Evolutionary conservation across 768 basidiomycete species (phyloP), one percentile per base, ranked within the genome.

Genomic region (Gautieria morchelliformis): DNA sequence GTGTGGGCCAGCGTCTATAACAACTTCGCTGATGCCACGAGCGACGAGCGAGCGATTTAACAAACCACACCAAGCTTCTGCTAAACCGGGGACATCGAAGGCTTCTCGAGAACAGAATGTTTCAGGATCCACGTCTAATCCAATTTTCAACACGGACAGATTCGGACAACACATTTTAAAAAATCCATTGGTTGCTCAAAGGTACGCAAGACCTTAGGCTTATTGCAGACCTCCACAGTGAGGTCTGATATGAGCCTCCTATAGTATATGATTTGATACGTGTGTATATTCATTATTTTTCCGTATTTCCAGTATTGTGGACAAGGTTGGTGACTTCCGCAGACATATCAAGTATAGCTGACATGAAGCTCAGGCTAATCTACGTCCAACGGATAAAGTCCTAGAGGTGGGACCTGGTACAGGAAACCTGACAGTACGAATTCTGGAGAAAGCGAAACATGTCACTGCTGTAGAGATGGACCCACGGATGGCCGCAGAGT

Each of bases 111-210:
- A 68, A 45, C 62, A 68, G 12, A 68, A 69, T 6, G 69, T 73
- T 1, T 72, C 77, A 0, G 74, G 76, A 4, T 73, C 74, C 54
- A 52, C 52, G 22, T 80, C 83, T n/a, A 93, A 92, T 65, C 92
- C 92, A 0, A 85, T 93, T 59, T 93, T 93, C 77, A 94, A 96
- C 66, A 96, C 93, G 3, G 89, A 90, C 66, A 79, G 89, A 62
- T 97, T 96, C 63, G 95, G 96, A 20, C 95, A 98, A 69, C 95
- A 99, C 73, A 98, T 99, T 62, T 78, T 98, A 59, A 97, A 95
- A 72, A 98, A 93, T 70, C 87, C 91, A 5, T 79, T 84, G 58
- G 87, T 92, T 35, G 92, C 92, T 5, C 90, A 95, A 76, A 86
- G 84, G 92, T 95, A 65, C 62, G 74, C 65, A 7, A 69, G 35